These are phyloP conservation scores for Hanseniaspora uvarum DNA, from an alignment of 1,139 yeast genomes.

Conservation along the genomic window DNA sequence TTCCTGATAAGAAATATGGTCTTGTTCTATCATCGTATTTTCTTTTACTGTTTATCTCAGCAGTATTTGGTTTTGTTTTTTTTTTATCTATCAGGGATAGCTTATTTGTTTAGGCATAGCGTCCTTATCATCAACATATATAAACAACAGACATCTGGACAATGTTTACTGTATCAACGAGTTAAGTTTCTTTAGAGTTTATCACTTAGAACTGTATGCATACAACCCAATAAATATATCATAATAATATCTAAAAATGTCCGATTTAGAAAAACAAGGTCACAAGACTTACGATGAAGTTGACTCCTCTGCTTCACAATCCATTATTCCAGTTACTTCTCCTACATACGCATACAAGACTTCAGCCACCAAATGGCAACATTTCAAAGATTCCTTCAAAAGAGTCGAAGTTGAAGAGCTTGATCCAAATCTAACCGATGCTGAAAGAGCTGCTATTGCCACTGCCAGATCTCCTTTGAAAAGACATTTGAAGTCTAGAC, in stretches of 20 bases:
- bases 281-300: constrained; percentile 4
- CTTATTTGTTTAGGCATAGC: too few relatives aligned
- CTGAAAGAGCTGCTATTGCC: constrained; percentile 55
- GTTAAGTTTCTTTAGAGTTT: too few relatives aligned
- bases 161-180: too few relatives aligned
- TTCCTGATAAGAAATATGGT: neutral
- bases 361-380: constrained; percentile 29
- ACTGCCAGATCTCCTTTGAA: constrained; percentile 68
- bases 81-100: too few relatives aligned
- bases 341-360: constrained; percentile 16
- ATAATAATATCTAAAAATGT: too few relatives aligned
- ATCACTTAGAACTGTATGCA: too few relatives aligned
- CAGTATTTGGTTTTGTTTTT: too few relatives aligned
- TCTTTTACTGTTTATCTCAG: too few relatives aligned
- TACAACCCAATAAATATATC: too few relatives aligned
- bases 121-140: too few relatives aligned
- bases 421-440: constrained; percentile 57
- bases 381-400: constrained; percentile 48
- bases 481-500: constrained; percentile 55
- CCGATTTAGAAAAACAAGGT: constrained; percentile 14
- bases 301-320: neutral
- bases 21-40: neutral
- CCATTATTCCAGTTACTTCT: constrained; percentile 2
- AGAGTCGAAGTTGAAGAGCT: constrained; percentile 46
- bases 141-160: too few relatives aligned